phyloP scores from a whole-genome alignment of 495 filamentous ascomycete species.

The Beverwykella pulmonaria region DNA sequence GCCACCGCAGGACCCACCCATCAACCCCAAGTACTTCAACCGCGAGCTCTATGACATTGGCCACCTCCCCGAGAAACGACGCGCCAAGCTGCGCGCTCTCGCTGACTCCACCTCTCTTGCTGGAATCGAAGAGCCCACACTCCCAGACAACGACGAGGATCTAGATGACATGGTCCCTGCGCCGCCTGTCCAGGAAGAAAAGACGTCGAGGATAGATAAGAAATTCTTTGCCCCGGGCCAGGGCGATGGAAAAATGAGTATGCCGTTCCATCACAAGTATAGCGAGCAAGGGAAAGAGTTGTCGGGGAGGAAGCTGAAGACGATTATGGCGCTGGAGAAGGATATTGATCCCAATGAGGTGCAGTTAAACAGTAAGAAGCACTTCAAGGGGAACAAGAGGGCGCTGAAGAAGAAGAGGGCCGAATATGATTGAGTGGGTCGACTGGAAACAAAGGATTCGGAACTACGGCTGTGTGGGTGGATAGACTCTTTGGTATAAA shows the following conservation, averaged over 20 bases:
- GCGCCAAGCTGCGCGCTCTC: conserved; percentile 55
- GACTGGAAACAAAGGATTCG: no score
- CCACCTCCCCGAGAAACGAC: conserved; percentile 75
- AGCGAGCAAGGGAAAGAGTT: conserved; percentile 81
- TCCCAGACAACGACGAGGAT: conserved; percentile 44
- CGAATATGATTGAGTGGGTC: conserved; percentile 43
- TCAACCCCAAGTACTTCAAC: conserved; percentile 80
- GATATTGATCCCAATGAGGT: conserved; percentile 83
- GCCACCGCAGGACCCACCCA: conserved; percentile 67
- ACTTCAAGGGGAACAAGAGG: conserved; percentile 77
- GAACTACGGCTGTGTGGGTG: no score
- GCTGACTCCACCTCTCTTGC: conserved; percentile 35
- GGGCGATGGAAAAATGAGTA: conserved; percentile 64
- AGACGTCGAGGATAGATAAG: conserved; percentile 77
- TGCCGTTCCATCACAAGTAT: conserved; percentile 86
- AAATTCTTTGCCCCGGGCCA: conserved; percentile 77
- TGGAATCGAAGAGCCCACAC: conserved; percentile 42
- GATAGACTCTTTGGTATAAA: neutral
- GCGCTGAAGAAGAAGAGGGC: conserved; percentile 57
- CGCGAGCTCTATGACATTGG: conserved; percentile 77
- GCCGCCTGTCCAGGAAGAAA: conserved; percentile 56
- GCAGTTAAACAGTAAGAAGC: conserved; percentile 79
- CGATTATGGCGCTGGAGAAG: conserved; percentile 83
- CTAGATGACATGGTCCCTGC: conserved; percentile 43
- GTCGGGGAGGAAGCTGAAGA: conserved; percentile 79